Percentiles rank a stretch among this genome's conserved stretches.
These are phyloP conservation scores for Rutstroemia sp. DNA, from an alignment of 2,329 filamentous ascomycete species.

Conservation along the genomic window DNA sequence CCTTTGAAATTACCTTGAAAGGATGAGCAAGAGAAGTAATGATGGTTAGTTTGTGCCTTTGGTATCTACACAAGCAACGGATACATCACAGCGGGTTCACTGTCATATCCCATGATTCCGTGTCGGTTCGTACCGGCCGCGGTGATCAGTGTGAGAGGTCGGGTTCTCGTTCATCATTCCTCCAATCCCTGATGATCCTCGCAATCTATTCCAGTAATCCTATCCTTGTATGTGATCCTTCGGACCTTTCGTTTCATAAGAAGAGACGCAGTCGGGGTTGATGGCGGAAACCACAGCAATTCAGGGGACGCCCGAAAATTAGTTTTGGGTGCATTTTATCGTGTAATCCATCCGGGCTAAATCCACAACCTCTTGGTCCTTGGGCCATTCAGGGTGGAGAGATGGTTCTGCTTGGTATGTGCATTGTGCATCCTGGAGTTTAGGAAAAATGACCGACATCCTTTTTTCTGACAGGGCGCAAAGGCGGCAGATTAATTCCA, in stretches of 20 bases:
- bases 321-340: conserved; percentile 9
- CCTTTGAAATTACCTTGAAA: neutral
- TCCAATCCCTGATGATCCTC: conserved; percentile 4
- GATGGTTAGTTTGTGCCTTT: neutral
- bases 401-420: neutral
- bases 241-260: conserved; percentile 27
- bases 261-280: conserved; percentile 15
- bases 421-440: neutral
- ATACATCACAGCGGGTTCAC: too few species aligned
- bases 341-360: conserved; percentile 13
- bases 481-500: neutral
- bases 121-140: neutral
- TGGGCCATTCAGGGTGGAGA: neutral
- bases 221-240: conserved; percentile 20
- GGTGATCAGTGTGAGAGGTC: neutral
- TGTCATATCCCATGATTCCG: neutral
- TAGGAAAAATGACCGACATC: neutral
- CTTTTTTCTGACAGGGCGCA: neutral
- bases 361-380: neutral
- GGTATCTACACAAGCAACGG: neutral
- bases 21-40: too few species aligned
- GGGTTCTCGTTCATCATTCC: neutral
- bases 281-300: neutral
- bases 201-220: conserved; percentile 13
- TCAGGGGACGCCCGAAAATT: conserved; percentile 4